Percentiles rank a stretch among this genome's conserved stretches.
phyloP scores from a whole-genome alignment of 495 filamentous ascomycete genomes.

The Penicillium waksmanii region DNA sequence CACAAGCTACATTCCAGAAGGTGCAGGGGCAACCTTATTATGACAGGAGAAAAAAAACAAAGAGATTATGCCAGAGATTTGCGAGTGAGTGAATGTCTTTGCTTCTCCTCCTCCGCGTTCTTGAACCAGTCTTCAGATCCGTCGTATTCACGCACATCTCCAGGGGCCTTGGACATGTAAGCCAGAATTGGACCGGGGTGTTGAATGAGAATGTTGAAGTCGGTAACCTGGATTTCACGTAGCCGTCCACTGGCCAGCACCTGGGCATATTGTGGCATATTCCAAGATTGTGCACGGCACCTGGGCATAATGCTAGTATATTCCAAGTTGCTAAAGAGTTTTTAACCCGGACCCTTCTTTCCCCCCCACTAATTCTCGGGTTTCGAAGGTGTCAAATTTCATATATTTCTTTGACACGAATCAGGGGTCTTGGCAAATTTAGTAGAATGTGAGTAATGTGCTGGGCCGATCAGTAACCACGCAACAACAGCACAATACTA shows the following conservation, averaged over 20 bases:
- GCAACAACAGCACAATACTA: neutral
- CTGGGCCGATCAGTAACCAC: too few species aligned
- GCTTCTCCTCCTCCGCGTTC: neutral
- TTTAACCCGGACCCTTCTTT: too few species aligned
- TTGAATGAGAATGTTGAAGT: constrained; percentile 13
- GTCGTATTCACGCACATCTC: constrained; percentile 26
- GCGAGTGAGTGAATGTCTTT: too few species aligned
- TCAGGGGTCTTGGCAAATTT: neutral
- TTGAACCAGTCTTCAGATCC: constrained; percentile 40
- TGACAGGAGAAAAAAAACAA: neutral
- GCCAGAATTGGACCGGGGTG: constrained; percentile 25
- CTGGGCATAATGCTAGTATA: too few species aligned
- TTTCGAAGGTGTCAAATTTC: too few species aligned
- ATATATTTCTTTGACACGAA: too few species aligned
- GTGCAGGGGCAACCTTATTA: neutral
- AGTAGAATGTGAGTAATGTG: neutral
- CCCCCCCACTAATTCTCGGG: too few species aligned
- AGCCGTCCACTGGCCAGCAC: neutral
- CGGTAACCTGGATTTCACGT: neutral
- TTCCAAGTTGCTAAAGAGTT: too few species aligned
- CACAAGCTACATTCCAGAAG: neutral
- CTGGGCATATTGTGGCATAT: neutral
- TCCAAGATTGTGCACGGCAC: too few species aligned
- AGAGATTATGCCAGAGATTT: too few species aligned
- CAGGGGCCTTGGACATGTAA: constrained; percentile 34